Evolutionary conservation across 371 early-diverging fungal species (phyloP).

Genomic region (Entomophthora muscae): DNA sequence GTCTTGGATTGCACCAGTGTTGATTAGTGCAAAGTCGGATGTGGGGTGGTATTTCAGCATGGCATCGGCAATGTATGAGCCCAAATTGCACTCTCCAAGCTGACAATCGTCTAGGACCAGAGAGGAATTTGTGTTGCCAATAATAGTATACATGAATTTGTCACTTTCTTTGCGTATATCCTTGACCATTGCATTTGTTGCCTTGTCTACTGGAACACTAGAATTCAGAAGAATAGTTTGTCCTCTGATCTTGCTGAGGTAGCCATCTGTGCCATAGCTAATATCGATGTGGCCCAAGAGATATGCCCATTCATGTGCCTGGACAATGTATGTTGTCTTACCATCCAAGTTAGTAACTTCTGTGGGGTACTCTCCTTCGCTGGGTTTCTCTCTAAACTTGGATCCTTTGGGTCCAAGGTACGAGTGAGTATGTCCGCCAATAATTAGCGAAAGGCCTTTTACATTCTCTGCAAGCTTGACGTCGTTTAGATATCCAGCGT

Average conservation of each 20-base stretch:
- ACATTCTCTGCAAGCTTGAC: slow-evolving; percentile 33
- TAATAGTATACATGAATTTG: slow-evolving; percentile 18
- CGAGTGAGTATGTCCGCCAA: too few species aligned
- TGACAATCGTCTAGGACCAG: slow-evolving; percentile 21
- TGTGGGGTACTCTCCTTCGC: too few species aligned
- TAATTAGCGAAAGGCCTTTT: too few species aligned
- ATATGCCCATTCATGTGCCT: slow-evolving; percentile 33
- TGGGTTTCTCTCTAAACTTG: too few species aligned
- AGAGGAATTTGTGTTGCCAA: slow-evolving; percentile 19
- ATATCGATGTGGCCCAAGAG: slow-evolving; percentile 49
- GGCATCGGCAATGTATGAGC: slow-evolving; percentile 30
- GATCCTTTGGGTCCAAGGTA: too few species aligned
- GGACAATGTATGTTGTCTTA: slow-evolving; percentile 40
- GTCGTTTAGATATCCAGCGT: slow-evolving; percentile 46
- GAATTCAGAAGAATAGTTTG: slow-evolving; percentile 30
- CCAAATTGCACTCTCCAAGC: slow-evolving; percentile 26
- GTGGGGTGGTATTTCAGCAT: slow-evolving; percentile 18
- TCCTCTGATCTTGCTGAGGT: slow-evolving; percentile 26
- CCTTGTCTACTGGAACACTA: slow-evolving; percentile 21
- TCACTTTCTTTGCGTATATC: slow-evolving; percentile 27
- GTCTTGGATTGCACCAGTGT: slow-evolving; percentile 36
- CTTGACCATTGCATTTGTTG: slow-evolving; percentile 16
- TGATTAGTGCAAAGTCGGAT: slow-evolving; percentile 23
- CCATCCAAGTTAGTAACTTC: too few species aligned
- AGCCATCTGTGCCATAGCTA: slow-evolving; percentile 28